These are phyloP conservation scores for Heliocybe sulcata DNA, from an alignment of 1,284 basidiomycete species.

Conservation along the genomic window DNA sequence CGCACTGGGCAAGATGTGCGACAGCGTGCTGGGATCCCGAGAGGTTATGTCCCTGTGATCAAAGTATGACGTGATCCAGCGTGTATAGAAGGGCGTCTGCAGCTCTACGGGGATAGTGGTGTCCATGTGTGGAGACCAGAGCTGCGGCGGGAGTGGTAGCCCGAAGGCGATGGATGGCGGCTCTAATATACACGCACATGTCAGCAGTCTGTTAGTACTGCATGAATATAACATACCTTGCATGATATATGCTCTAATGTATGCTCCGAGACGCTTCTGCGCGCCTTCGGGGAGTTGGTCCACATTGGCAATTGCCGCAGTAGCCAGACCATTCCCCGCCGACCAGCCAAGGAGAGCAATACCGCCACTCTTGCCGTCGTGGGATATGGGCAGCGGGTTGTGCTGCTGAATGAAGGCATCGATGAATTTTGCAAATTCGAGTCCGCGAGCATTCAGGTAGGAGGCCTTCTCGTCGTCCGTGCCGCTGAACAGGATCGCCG, in stretches of 20 bases:
- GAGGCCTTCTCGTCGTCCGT: slow-evolving; percentile 13
- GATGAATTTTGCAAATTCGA: slow-evolving; percentile 25
- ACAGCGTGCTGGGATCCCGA: slow-evolving; percentile 14
- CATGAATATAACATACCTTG: slow-evolving; percentile 17
- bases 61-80: slow-evolving; percentile 27
- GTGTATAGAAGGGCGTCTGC: slow-evolving; percentile 13
- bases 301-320: slow-evolving; percentile 19
- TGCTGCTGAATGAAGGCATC: slow-evolving; percentile 22
- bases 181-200: slow-evolving; percentile 16
- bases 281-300: slow-evolving; percentile 15
- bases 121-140: slow-evolving; percentile 15
- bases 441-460: slow-evolving; percentile 19
- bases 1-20: slow-evolving; percentile 13
- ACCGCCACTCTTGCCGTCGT: slow-evolving; percentile 22
- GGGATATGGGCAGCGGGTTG: slow-evolving; percentile 19
- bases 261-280: slow-evolving; percentile 12
- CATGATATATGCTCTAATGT: slow-evolving; percentile 21
- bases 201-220: not conserved
- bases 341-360: slow-evolving; percentile 31
- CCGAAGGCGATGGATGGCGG: slow-evolving; percentile 19
- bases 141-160: slow-evolving; percentile 7
- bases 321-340: slow-evolving; percentile 18
- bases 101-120: slow-evolving; percentile 13
- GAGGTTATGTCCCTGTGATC: slow-evolving; percentile 23
- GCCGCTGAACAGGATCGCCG: slow-evolving; percentile 13